Evolutionary conservation across 1,284 basidiomycete genomes (phyloP), one percentile per base, ranked within the genome.

Genomic region (Stygiomarasmius scandens): DNA sequence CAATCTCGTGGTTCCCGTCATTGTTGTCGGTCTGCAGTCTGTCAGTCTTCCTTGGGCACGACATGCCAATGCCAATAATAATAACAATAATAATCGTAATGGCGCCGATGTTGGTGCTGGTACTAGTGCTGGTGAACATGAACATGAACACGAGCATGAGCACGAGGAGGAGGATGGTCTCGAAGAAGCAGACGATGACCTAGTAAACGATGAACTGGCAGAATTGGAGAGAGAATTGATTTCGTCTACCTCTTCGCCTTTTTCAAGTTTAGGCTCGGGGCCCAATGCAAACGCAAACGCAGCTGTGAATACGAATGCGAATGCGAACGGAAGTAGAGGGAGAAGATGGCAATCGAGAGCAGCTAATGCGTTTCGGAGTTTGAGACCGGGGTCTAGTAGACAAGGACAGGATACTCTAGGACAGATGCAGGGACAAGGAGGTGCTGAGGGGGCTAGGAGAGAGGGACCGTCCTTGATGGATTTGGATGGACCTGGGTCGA

Each of bases 11-110:
- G 83, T 91, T 14, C 90, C 90, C 29, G 89, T 92, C 57, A 90
- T 92, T 60, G 84, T 92, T 52, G 90, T 92, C 29, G 90, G 90
- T 19, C 72, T 92, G 38, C 89, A 91, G 70, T 87, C 85, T 54
- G 87, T 91, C 32, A 79, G 83, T 63, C 72, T 79, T 59, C 77
- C 75, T 53, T 76, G 43, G 55, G 22, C 8, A 41, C 38, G n/a
- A 9, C 38, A 41, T 41, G 38, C 4, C 8, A 41, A 41, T n/a
- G 6, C 5, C n/a, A n/a, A n/a, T n/a, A n/a, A n/a, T n/a, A n/a
- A n/a, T n/a, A n/a, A n/a, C n/a, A n/a, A n/a, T n/a, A n/a, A n/a
- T n/a, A n/a, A n/a, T n/a, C n/a, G n/a, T n/a, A n/a, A n/a, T n/a
- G 38, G 14, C 2, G 6, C 19, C 12, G 51, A 19, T 41, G 2